Conservation (phyloP, 768 basidiomycete genomes). For the Hortiboletus flavorubellus region DNA sequence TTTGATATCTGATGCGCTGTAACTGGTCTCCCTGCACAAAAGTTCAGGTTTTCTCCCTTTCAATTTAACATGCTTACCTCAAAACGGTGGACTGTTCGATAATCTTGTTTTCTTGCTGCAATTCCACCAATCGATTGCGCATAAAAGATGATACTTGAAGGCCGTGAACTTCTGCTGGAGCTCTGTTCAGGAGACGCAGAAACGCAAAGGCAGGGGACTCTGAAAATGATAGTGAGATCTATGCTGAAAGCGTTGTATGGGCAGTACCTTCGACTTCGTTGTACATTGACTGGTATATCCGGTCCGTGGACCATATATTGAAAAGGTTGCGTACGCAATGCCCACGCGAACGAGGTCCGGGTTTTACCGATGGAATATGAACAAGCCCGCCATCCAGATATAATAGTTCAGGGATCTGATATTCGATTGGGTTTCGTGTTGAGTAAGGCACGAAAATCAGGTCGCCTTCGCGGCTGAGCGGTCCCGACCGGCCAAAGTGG, state of each 20-base stretch:
- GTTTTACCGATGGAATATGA: constrained; percentile 56
- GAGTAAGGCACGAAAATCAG: constrained; percentile 80
- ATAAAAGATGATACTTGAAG: constrained; percentile 62
- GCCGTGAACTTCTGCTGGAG: constrained; percentile 61
- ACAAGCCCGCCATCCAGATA: constrained; percentile 76
- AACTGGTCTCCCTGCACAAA: constrained; percentile 19
- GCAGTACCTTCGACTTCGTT: constrained; percentile 52
- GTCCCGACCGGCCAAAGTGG: constrained; percentile 74
- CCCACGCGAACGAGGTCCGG: constrained; percentile 46
- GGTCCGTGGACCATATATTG: constrained; percentile 88
- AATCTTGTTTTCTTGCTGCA: constrained; percentile 42
- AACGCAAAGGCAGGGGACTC: constrained; percentile 70
- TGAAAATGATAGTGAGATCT: constrained; percentile 24
- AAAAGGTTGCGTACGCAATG: constrained; percentile 62
- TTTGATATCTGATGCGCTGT: constrained; percentile 18
- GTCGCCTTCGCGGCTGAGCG: constrained; percentile 86
- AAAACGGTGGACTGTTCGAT: constrained; percentile 42
- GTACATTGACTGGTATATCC: constrained; percentile 68
- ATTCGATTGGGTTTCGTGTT: constrained; percentile 82
- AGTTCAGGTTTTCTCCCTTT: constrained; percentile 3
- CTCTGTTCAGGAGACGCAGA: constrained; percentile 61
- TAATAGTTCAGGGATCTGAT: constrained; percentile 68
- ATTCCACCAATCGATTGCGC: constrained; percentile 47
- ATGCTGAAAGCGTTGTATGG: neutral
- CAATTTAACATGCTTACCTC: constrained; percentile 36